Evolutionary conservation across 768 basidiomycete species (phyloP).

Genomic region (Royoungia palumana): DNA sequence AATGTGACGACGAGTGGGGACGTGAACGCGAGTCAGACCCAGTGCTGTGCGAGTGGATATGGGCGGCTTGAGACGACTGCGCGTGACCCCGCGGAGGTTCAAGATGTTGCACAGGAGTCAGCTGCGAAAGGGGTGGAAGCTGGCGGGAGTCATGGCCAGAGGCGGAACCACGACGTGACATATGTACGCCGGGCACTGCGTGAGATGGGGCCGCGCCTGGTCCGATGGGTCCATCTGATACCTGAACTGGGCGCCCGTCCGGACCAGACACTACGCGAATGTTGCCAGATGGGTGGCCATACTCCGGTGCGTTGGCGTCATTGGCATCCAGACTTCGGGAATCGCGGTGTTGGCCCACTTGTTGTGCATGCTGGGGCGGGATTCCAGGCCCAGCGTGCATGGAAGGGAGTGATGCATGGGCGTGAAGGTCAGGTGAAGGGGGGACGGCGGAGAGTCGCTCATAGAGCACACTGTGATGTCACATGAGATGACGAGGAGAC

Average conservation of each 20-base stretch:
- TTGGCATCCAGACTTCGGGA: slow-evolving; percentile 43
- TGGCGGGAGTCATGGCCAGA: slow-evolving; percentile 47
- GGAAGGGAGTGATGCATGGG: slow-evolving; percentile 34
- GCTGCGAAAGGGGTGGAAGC: slow-evolving; percentile 46
- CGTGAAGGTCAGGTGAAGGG: slow-evolving; percentile 50
- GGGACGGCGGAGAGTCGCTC: slow-evolving; percentile 67
- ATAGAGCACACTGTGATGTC: slow-evolving; percentile 58
- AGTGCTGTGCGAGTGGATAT: slow-evolving; percentile 39
- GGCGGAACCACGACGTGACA: slow-evolving; percentile 42
- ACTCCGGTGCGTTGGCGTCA: slow-evolving; percentile 49
- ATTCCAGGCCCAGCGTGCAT: slow-evolving; percentile 35
- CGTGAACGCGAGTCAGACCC: slow-evolving; percentile 45
- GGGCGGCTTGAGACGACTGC: slow-evolving; percentile 39
- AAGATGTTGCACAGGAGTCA: slow-evolving; percentile 44
- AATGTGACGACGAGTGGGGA: slow-evolving; percentile 51
- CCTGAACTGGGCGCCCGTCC: slow-evolving; percentile 49
- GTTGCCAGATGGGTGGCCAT: slow-evolving; percentile 46
- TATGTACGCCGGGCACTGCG: slow-evolving; percentile 35
- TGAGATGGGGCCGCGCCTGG: slow-evolving; percentile 40
- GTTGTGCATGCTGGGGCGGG: slow-evolving; percentile 33
- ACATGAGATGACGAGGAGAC: slow-evolving; percentile 27
- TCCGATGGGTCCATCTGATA: slow-evolving; percentile 49
- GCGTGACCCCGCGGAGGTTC: slow-evolving; percentile 32
- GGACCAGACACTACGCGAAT: slow-evolving; percentile 44
- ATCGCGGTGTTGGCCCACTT: slow-evolving; percentile 31